Conservation (phyloP, 495 filamentous ascomycete genomes). For the Hyphodiscus hymeniophilus region DNA sequence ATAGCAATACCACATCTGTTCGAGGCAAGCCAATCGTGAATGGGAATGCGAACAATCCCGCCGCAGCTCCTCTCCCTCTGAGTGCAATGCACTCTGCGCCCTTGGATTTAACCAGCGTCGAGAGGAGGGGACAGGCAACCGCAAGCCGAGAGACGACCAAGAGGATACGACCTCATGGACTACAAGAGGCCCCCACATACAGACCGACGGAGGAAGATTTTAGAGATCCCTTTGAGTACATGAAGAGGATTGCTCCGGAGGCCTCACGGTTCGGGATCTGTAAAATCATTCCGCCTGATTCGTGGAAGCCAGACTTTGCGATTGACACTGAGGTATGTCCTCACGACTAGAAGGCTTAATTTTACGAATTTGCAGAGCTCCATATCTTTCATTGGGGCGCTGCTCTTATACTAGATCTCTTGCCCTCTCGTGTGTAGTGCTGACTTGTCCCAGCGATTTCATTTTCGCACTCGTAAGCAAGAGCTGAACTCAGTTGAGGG, state of each 20-base stretch:
- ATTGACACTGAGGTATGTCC: constrained; percentile 84
- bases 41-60: constrained; percentile 45
- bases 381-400: neutral
- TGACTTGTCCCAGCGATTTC: constrained; percentile 62
- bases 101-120: constrained; percentile 83
- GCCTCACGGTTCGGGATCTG: constrained; percentile 81
- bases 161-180: constrained; percentile 63
- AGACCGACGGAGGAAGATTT: constrained; percentile 89
- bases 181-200: constrained; percentile 88
- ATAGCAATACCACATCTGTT: constrained; percentile 26
- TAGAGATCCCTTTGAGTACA: constrained; percentile 86
- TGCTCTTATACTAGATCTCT: neutral
- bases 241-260: constrained; percentile 79
- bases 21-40: constrained; percentile 37
- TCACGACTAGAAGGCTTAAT: neutral
- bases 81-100: constrained; percentile 47
- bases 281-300: constrained; percentile 89
- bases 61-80: constrained; percentile 37
- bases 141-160: constrained; percentile 68
- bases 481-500: constrained; percentile 98
- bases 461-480: constrained; percentile 93
- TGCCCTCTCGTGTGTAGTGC: neutral
- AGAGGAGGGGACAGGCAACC: constrained; percentile 74
- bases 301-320: constrained; percentile 90
- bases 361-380: neutral